Base-by-base conservation (phyloP, 148 eudicot species). In the Chenopodium album region DNA sequence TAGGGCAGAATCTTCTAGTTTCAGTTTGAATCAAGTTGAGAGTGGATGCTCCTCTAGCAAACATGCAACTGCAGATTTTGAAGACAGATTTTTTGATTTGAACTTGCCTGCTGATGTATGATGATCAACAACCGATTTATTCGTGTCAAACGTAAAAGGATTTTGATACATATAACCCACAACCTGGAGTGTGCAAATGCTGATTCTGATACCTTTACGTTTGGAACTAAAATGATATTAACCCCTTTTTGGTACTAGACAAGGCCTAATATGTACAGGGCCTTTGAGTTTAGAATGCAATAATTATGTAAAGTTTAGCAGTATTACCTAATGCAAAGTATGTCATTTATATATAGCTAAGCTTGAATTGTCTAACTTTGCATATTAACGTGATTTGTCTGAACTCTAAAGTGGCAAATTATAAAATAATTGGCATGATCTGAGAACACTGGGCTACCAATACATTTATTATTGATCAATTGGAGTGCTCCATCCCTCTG, bases 21-120 rank as follows among this genome's bases (percentile, higher is more conserved):
- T 73, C 75, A 82, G 68, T 78, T 74, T 16, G 59, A 79, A 67
- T 78, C 85, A 81, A 79, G 85, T 20, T 4, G 87, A 75, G 77
- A 79, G 77, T 68, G 88, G 79, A 79, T 76, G 85, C 72, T 79
- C 82, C 52, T 81, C 83, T 64, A 73, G 74, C 76, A 82, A 85
- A 82, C 86, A 79, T 26, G 52, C 76, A 16, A 84, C 73, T 14
- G 82, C 78, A 84, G 90, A 79, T 71, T 73, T 70, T 29, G 84
- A 82, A 17, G 88, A 82, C 34, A 69, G 82, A 23, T 79, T 79
- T 82, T 84, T 88, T 82, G 88, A 85, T 85, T 67, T 85, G 83
- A 88, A 88, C 79, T 81, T 88, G 76, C 90, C 88, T 32, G 85
- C 88, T 22, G 88, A 86, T 50, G 84, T 50, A 63, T 79, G 85